Percentiles rank a stretch among this genome's conserved stretches.
Conservation (phyloP, 2,329 filamentous ascomycete species). For the Rosellinia necatrix region DNA sequence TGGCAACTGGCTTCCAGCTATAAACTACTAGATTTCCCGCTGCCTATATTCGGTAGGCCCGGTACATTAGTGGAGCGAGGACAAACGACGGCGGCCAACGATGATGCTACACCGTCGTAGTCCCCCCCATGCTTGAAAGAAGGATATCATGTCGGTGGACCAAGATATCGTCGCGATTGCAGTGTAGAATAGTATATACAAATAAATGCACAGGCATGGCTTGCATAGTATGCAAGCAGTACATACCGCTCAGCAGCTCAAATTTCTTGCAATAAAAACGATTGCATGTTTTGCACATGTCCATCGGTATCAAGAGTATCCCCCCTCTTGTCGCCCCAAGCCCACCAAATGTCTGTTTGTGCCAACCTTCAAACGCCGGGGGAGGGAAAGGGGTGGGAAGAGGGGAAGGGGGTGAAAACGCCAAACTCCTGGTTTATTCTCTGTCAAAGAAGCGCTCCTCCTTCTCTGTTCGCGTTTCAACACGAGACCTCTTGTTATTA, state of each 20-base stretch:
- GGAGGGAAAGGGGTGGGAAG: too few relatives aligned
- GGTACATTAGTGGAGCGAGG: not conserved
- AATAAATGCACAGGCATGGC: slow-evolving; percentile 5
- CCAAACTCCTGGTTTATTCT: slow-evolving; percentile 9
- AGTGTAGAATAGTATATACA: slow-evolving; percentile 22
- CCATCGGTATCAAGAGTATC: not conserved
- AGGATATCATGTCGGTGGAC: not conserved
- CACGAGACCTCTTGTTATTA: not conserved
- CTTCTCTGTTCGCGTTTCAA: not conserved
- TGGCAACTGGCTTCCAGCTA: slow-evolving; percentile 31
- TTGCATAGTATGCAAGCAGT: not conserved
- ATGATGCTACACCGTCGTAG: not conserved
- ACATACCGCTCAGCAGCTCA: not conserved
- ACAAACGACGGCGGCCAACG: not conserved
- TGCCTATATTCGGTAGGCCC: not conserved
- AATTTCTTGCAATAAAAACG: not conserved
- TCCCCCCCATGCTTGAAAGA: not conserved
- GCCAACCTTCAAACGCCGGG: not conserved
- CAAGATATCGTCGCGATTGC: not conserved
- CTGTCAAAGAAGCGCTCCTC: not conserved
- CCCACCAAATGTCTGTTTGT: not conserved
- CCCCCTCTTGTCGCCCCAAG: not conserved
- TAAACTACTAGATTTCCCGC: slow-evolving; percentile 36
- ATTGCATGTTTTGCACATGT: not conserved
- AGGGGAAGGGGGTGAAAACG: too few relatives aligned